Conservation (phyloP, 2,329 filamentous ascomycete species). For the Xylaria sp. region DNA sequence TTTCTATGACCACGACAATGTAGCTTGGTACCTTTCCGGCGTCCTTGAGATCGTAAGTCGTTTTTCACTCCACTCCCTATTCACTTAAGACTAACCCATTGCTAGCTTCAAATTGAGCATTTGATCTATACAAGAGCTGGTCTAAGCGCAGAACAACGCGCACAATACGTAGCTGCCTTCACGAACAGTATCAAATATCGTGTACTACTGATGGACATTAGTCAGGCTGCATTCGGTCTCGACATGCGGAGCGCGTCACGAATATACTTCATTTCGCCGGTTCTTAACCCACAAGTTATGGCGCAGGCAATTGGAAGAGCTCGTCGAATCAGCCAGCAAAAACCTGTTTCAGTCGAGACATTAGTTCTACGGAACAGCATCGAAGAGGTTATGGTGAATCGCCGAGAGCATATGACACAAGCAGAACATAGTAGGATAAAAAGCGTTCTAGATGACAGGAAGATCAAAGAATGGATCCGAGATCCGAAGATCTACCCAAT, state of each 20-base stretch:
- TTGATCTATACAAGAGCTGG: slow-evolving; percentile 74
- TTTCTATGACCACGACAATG: slow-evolving; percentile 91
- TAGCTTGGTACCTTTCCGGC: slow-evolving; percentile 86
- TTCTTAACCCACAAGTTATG: slow-evolving; percentile 85
- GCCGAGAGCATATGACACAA: slow-evolving; percentile 79
- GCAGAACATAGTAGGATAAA: slow-evolving; percentile 68
- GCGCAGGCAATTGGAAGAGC: slow-evolving; percentile 93
- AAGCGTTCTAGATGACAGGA: slow-evolving; percentile 66
- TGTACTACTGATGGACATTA: slow-evolving; percentile 91
- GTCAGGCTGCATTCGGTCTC: slow-evolving; percentile 86
- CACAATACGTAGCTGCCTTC: slow-evolving; percentile 83
- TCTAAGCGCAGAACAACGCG: slow-evolving; percentile 69
- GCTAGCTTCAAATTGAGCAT: slow-evolving; percentile 66
- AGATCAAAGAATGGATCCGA: slow-evolving; percentile 70
- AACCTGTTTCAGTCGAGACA: slow-evolving; percentile 85
- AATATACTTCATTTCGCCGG: slow-evolving; percentile 89
- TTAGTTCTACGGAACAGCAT: slow-evolving; percentile 82
- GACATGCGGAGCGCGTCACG: slow-evolving; percentile 86
- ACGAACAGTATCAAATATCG: slow-evolving; percentile 74
- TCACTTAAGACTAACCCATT: slow-evolving; percentile 23
- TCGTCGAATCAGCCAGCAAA: slow-evolving; percentile 85
- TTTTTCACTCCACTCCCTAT: neutral
- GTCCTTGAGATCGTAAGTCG: slow-evolving; percentile 75
- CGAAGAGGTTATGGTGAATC: slow-evolving; percentile 83
- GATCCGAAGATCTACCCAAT: slow-evolving; percentile 60